These are phyloP conservation scores for Pharus latifolius DNA, from an alignment of 176 grass and related monocot species.

Conservation along the genomic window DNA sequence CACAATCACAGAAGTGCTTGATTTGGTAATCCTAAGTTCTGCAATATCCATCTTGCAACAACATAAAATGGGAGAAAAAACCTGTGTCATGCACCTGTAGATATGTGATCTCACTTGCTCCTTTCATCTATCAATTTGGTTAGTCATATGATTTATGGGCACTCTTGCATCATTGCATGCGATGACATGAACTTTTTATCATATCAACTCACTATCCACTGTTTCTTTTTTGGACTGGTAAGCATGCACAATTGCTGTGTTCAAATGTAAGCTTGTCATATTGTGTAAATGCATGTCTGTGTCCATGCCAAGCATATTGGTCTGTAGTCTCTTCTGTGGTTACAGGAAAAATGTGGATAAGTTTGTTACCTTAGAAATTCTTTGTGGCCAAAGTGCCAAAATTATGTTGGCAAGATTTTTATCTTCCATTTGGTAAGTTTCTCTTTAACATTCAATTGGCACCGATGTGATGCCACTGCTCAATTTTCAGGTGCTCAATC, in stretches of 20 bases:
- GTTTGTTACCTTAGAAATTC: neutral
- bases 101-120: neutral
- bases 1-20: conserved; percentile 63
- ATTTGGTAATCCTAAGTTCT: conserved; percentile 49
- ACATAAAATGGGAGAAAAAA: neutral
- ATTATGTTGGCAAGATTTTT: neutral
- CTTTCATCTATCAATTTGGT: neutral
- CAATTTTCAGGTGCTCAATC: conserved; percentile 70
- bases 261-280: neutral
- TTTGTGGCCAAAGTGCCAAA: neutral
- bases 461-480: conserved; percentile 2
- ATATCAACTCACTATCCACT: neutral
- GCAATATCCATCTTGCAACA: neutral
- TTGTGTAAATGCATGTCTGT: neutral
- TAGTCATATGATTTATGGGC: no score
- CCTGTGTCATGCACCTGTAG: neutral
- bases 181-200: neutral
- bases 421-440: neutral
- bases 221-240: neutral
- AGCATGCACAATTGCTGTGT: neutral
- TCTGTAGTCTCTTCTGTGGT: neutral
- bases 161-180: no score
- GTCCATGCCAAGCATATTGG: neutral
- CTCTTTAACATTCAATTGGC: neutral
- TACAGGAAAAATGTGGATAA: neutral